These are phyloP conservation scores for Rhizophlyctis rosea DNA, from an alignment of 192 early-diverging fungal species.

Conservation along the genomic window DNA sequence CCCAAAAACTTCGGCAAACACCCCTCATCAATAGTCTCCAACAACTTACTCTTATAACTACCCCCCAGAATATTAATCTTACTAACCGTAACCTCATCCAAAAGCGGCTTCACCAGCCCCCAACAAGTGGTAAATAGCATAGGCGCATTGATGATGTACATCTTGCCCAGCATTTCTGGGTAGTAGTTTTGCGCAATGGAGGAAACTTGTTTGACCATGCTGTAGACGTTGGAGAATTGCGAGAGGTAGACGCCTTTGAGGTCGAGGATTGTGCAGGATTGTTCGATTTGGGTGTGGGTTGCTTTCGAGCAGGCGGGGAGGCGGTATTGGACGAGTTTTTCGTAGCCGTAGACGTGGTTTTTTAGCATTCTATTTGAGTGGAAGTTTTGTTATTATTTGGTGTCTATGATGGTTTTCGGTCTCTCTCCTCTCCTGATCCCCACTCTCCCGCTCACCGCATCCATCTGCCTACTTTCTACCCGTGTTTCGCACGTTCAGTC, in stretches of 20 bases:
- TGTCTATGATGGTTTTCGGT: no score
- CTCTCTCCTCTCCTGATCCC: no score
- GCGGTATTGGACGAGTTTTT: constrained; percentile 65
- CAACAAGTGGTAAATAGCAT: constrained; percentile 69
- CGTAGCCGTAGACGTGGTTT: constrained; percentile 73
- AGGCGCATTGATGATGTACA: constrained; percentile 93
- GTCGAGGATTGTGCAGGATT: constrained; percentile 88
- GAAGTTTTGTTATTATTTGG: no score
- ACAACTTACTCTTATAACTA: constrained; percentile 39
- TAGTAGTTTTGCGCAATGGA: constrained; percentile 91
- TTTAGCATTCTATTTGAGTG: constrained; percentile 70
- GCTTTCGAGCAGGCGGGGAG: constrained; percentile 75
- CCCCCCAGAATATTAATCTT: constrained; percentile 50
- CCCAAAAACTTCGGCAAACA: constrained; percentile 42
- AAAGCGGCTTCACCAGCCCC: constrained; percentile 44
- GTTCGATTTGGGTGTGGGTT: constrained; percentile 65
- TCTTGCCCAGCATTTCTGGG: constrained; percentile 87
- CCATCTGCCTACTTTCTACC: no score
- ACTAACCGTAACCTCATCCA: constrained; percentile 52
- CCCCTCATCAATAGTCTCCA: constrained; percentile 43
- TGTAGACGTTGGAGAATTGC: constrained; percentile 66
- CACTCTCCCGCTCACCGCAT: no score
- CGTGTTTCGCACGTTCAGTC: no score
- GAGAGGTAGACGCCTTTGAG: constrained; percentile 79
- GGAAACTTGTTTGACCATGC: constrained; percentile 68